Base-by-base conservation (phyloP, 352 stramenopile species). In the Globisporangium orthogonon region DNA sequence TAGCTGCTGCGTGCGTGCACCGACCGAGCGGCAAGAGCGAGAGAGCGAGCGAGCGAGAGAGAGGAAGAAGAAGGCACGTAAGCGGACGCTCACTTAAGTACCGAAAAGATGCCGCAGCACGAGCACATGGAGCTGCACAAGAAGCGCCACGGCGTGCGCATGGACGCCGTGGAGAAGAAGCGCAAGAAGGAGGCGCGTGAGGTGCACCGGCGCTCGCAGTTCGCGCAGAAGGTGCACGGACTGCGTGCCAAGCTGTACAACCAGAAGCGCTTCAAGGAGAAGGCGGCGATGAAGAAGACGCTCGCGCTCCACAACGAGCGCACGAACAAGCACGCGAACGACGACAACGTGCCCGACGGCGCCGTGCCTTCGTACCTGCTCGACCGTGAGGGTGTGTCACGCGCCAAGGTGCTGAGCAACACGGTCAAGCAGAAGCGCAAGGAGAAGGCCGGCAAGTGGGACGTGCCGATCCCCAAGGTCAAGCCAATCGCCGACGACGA, bases 351-450 rank as follows among this genome's bases (percentile, higher is more conserved):
- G 50, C 91, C 95, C 3, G 95, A 99, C 62, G 97, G 96, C 47
- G 97, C 97, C 28, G 91, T 99, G 49, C 97, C 96, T 13, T 97
- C 97, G n/a, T 99, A 99, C 74, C 74, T 99, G 72, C 76, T 99
- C 17, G 98, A 99, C 82, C 89, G 98, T 62, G 97, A 99, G 70
- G 97, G 96, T 43, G 97, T 99, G 13, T 98, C 89, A 54, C 89
- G 97, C 40, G 97, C 98, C 62, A 99, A 99, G 75, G 97, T 99
- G 54, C 79, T 99, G 59, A 98, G 86, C 76, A 99, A 99, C 82
- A 99, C 97, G 33, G 96, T 99, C 28, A 99, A 99, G 77, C 98
- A 99, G 86, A 99, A 99, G 78, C 85, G 98, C 61, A 99, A 99
- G 76, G 98, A 99, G 83, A 99, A 99, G 80, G 98, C 98, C 18